Percentiles rank a stretch among this genome's conserved stretches.
These are phyloP conservation scores for Arthroderma sp. DNA, from an alignment of 2,329 filamentous ascomycete genomes.

Conservation along the genomic window DNA sequence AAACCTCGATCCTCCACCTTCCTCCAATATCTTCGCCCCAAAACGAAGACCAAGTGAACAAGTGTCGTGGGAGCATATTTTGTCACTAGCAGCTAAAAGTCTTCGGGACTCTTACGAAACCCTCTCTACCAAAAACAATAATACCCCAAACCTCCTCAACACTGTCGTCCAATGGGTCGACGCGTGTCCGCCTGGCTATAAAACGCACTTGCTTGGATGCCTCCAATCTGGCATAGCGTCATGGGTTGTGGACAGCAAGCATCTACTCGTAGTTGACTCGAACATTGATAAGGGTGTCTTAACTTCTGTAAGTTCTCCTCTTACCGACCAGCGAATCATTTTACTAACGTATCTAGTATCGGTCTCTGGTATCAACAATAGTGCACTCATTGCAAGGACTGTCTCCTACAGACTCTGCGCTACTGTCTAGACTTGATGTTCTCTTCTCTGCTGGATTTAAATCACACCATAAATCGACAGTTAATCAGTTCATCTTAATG, in stretches of 20 bases:
- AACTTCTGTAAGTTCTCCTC: constrained; percentile 22
- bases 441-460: constrained; percentile 41
- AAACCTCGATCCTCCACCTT: neutral
- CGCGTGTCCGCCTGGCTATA: constrained; percentile 37
- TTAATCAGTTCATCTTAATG: constrained; percentile 39
- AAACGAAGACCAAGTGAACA: neutral
- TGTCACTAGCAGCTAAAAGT: constrained; percentile 16
- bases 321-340: neutral
- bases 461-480: constrained; percentile 38
- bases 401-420: constrained; percentile 15
- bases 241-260: constrained; percentile 23
- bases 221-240: constrained; percentile 38
- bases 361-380: constrained; percentile 19
- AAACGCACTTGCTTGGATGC: constrained; percentile 43
- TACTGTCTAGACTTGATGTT: constrained; percentile 39
- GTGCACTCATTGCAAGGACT: constrained; percentile 20
- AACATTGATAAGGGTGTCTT: constrained; percentile 20
- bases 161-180: constrained; percentile 42
- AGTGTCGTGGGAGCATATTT: constrained; percentile 3
- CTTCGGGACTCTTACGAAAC: constrained; percentile 24
- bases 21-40: neutral
- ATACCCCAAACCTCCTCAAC: constrained; percentile 38
- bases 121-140: constrained; percentile 43
- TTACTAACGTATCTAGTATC: constrained; percentile 20
- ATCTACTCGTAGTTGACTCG: constrained; percentile 16